These are phyloP conservation scores for Eutrema heterophyllum DNA, from an alignment of 345 rosid genomes.

Conservation along the genomic window DNA sequence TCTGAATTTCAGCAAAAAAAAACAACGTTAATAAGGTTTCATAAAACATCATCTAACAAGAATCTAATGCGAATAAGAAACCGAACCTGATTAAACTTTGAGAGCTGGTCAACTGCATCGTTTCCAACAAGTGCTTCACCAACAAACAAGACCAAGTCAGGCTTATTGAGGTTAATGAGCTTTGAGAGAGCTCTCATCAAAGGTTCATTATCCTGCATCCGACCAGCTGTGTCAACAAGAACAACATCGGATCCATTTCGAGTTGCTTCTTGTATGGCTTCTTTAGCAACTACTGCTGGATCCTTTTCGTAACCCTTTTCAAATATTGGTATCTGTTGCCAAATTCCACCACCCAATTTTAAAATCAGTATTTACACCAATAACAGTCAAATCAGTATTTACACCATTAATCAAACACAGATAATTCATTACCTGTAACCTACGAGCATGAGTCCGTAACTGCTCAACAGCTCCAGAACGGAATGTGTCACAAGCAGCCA, in stretches of 20 bases:
- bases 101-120: slow-evolving; percentile 94
- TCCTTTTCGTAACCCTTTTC: slow-evolving; percentile 98
- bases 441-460: too few relatives aligned
- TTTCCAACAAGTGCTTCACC: slow-evolving; percentile 99
- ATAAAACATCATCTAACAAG: not conserved
- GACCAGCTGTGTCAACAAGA: slow-evolving; percentile 98
- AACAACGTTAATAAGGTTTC: not conserved
- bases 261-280: slow-evolving; percentile 91
- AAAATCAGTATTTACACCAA: not conserved
- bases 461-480: too few relatives aligned
- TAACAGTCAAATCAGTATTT: too few relatives aligned
- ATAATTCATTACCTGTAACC: too few relatives aligned
- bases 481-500: too few relatives aligned
- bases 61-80: not conserved
- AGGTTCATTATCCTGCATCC: slow-evolving; percentile 99
- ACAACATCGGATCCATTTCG: slow-evolving; percentile 90
- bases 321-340: slow-evolving; percentile 76
- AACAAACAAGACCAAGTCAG: slow-evolving; percentile 92
- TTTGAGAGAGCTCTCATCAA: slow-evolving; percentile 98
- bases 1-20: slow-evolving; percentile 36
- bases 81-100: slow-evolving; percentile 88
- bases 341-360: not conserved
- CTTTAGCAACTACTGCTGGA: slow-evolving; percentile 98
- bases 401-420: too few relatives aligned
- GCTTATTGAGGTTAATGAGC: slow-evolving; percentile 75